Percentiles rank a stretch among this genome's conserved stretches.
phyloP scores from a whole-genome alignment of 805 yeast species.

The Saccharomyces eubayanus region DNA sequence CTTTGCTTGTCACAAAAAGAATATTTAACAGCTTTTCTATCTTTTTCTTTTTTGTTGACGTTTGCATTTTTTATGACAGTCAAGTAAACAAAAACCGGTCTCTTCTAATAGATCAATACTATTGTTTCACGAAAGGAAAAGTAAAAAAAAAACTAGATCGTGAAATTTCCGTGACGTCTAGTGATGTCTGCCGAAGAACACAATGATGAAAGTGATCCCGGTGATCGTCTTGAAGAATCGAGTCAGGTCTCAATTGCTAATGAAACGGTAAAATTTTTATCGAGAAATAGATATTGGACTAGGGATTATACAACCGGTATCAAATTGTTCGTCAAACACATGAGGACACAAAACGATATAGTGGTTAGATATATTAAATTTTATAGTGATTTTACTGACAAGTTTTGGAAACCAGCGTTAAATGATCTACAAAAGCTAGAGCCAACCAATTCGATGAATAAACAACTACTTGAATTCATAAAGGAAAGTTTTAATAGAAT shows the following conservation, averaged over 20 bases:
- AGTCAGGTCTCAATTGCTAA: neutral
- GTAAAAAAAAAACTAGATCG: neutral
- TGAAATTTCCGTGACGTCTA: neutral
- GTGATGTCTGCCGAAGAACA: neutral
- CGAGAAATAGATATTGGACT: slow-evolving; percentile 25
- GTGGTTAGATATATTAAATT: slow-evolving; percentile 10
- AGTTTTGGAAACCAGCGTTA: slow-evolving; percentile 13
- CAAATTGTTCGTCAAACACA: slow-evolving; percentile 10
- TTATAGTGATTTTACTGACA: slow-evolving; percentile 13
- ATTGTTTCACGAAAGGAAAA: neutral
- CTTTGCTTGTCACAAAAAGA: neutral
- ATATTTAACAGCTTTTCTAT: neutral
- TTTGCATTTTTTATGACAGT: neutral
- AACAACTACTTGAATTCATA: neutral
- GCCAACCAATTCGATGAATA: neutral
- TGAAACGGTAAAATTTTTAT: neutral
- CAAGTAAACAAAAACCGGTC: neutral
- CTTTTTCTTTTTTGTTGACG: neutral
- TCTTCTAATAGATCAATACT: neutral
- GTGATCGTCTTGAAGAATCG: neutral
- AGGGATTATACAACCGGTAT: slow-evolving; percentile 28
- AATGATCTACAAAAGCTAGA: neutral
- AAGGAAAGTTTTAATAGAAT: neutral
- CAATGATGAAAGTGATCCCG: no score
- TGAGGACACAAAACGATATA: slow-evolving; percentile 16